Conservation (phyloP, 306 rosid species). For the Pyrus betulifolia region DNA sequence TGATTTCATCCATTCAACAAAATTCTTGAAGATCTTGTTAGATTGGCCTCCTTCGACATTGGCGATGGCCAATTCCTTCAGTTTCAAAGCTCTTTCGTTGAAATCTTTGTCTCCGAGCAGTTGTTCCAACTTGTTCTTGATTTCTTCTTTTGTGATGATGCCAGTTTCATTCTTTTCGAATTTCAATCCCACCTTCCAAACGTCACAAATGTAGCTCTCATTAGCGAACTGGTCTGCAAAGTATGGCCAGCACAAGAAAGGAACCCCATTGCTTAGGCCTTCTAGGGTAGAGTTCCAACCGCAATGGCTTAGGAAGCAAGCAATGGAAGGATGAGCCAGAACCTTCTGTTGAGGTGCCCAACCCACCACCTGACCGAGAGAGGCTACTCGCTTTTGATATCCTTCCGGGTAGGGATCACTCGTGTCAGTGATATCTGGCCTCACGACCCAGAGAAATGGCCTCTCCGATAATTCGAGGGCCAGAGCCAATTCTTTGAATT, state of each 20-base stretch:
- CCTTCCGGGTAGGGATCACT: neutral
- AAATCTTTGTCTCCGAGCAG: slow-evolving; percentile 7
- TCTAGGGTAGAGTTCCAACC: slow-evolving; percentile 49
- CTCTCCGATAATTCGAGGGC: slow-evolving; percentile 22
- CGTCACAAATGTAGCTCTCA: slow-evolving; percentile 15
- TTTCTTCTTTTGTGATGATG: neutral
- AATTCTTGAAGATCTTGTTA: slow-evolving; percentile 13
- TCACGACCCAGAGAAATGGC: slow-evolving; percentile 30
- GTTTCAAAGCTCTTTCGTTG: slow-evolving; percentile 1
- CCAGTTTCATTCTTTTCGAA: neutral
- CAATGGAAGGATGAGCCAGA: slow-evolving; percentile 28
- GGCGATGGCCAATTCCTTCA: slow-evolving; percentile 15
- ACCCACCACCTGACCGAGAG: slow-evolving; percentile 14
- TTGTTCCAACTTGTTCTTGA: slow-evolving; percentile 15
- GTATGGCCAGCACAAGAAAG: slow-evolving; percentile 26
- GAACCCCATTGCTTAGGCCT: slow-evolving; percentile 18
- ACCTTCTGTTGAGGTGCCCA: slow-evolving; percentile 40
- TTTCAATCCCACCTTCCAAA: slow-evolving; percentile 18
- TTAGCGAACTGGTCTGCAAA: slow-evolving; percentile 12
- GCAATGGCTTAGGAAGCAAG: slow-evolving; percentile 43
- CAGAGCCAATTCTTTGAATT: slow-evolving; percentile 23
- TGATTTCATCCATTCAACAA: slow-evolving; percentile 29
- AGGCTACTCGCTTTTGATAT: neutral
- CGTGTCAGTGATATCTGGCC: slow-evolving; percentile 16
- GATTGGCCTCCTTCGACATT: slow-evolving; percentile 19